Evolutionary conservation across 768 basidiomycete species (phyloP), one percentile per base, ranked within the genome.

Genomic region (Naganishia vishniacii): DNA sequence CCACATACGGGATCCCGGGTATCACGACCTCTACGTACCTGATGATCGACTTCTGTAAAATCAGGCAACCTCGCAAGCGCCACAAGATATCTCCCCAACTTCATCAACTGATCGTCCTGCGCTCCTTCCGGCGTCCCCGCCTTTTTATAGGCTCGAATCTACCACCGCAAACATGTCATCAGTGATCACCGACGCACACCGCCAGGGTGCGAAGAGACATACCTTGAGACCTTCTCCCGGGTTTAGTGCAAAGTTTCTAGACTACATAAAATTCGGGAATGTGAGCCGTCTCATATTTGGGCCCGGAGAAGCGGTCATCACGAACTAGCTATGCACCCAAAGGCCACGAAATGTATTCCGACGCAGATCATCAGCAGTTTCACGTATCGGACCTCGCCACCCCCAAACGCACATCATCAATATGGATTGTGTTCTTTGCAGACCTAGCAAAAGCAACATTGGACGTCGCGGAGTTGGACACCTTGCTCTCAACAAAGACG

Each of bases 241-340:
- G 71, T 94, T 92, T 65, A 92, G 79, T 3, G 90, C 91, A 77
- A 92, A 92, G 73, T 91, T 92, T 16, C 89, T 84, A 63, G 53
- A 56, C 53, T 85, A n/a, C n/a, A n/a, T n/a, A n/a, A n/a, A n/a
- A n/a, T n/a, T n/a, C n/a, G n/a, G n/a, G n/a, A n/a, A n/a, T n/a
- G n/a, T n/a, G n/a, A n/a, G n/a, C n/a, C n/a, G n/a, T n/a, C n/a
- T n/a, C n/a, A n/a, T n/a, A n/a, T n/a, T n/a, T n/a, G n/a, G n/a
- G n/a, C n/a, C n/a, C n/a, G n/a, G n/a, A n/a, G n/a, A n/a, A n/a
- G n/a, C n/a, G n/a, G n/a, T n/a, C n/a, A n/a, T n/a, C n/a, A n/a
- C n/a, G n/a, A n/a, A n/a, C n/a, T n/a, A n/a, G n/a, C n/a, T n/a
- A n/a, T n/a, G n/a, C n/a, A n/a, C n/a, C n/a, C n/a, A n/a, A n/a